Conservation (phyloP, 208 protist species). For the Porcisia hertigi region DNA sequence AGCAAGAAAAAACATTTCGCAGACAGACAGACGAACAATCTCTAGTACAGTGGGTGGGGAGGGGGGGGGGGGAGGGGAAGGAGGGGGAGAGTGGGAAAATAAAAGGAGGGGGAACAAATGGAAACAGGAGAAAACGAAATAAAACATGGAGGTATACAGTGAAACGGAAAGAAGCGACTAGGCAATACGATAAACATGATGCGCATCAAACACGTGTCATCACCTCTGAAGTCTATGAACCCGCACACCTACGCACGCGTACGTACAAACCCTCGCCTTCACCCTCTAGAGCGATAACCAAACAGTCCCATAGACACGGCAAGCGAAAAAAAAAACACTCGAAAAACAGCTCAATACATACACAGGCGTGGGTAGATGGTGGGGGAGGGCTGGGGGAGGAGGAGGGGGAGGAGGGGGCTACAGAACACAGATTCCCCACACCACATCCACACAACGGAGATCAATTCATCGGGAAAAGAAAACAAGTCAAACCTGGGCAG, state of each 20-base stretch:
- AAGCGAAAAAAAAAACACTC: background rate
- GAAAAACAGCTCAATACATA: background rate
- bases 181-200: background rate
- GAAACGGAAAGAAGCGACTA: background rate
- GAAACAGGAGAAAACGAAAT: conserved; percentile 1
- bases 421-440: no score
- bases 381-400: background rate
- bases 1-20: background rate
- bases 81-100: background rate
- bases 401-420: no score
- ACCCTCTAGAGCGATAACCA: background rate
- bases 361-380: background rate
- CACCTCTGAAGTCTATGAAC: background rate
- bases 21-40: background rate
- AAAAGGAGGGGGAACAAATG: conserved; percentile 2
- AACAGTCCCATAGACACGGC: background rate
- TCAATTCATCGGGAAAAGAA: no score
- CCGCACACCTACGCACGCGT: conserved; percentile 6
- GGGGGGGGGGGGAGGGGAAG: no score
- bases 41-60: conserved; percentile 5
- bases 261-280: background rate
- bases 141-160: no score
- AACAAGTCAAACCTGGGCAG: background rate
- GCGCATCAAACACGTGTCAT: background rate
- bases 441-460: no score